phyloP scores from a whole-genome alignment of 345 rosid genomes.

The Eucalyptus cloeziana region DNA sequence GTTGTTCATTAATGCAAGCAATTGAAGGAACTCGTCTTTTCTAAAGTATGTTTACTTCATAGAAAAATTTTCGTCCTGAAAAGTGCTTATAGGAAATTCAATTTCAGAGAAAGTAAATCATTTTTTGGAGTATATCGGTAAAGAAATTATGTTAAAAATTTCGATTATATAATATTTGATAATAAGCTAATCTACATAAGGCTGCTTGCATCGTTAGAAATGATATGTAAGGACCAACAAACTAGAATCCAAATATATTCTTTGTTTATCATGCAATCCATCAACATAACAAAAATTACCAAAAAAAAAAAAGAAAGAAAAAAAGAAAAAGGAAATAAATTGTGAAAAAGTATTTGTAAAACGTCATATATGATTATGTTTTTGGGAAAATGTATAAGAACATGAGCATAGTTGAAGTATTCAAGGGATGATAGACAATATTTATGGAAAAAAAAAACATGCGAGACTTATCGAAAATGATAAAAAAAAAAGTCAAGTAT shows the following conservation, averaged over 20 bases:
- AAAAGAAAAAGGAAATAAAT: background rate
- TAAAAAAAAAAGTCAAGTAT: no score
- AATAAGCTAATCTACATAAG: background rate
- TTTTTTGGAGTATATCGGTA: rapidly evolving
- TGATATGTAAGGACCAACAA: background rate
- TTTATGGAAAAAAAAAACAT: background rate
- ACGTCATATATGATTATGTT: background rate
- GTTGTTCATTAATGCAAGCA: background rate
- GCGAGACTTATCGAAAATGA: background rate
- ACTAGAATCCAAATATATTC: background rate
- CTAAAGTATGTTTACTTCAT: background rate
- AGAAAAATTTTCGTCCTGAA: background rate
- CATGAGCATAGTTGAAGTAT: background rate
- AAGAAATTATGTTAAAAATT: background rate
- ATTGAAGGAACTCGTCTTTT: background rate
- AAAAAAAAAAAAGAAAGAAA: background rate
- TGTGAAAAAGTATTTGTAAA: background rate
- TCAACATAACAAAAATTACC: background rate
- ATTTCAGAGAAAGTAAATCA: background rate
- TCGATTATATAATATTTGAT: rapidly evolving
- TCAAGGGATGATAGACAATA: background rate
- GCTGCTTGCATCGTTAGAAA: background rate
- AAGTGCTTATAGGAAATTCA: background rate
- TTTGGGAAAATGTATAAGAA: background rate
- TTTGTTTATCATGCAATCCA: background rate